Percentiles rank a stretch among this genome's conserved stretches.
Conservation (phyloP, 148 eudicot species). For the Rhododendron williamsianum region DNA sequence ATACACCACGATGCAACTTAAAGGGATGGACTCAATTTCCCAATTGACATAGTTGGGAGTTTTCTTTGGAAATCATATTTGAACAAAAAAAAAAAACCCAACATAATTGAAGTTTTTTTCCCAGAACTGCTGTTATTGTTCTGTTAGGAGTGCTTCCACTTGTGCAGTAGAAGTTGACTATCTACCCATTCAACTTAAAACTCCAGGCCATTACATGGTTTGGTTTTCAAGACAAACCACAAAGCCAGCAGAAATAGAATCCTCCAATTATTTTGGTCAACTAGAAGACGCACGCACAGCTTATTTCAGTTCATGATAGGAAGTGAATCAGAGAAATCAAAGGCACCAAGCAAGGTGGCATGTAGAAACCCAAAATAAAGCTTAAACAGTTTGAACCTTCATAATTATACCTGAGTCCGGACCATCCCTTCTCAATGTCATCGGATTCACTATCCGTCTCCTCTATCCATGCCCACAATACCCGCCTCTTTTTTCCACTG, state of each 20-base stretch:
- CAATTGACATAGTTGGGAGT: not conserved
- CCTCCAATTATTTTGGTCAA: not conserved
- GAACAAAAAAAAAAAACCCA: too few relatives aligned
- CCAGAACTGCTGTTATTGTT: not conserved
- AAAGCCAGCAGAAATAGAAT: not conserved
- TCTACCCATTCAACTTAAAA: not conserved
- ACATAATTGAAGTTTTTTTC: not conserved
- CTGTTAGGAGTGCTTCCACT: not conserved
- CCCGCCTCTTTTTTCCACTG: slow-evolving; percentile 13
- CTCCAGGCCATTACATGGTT: not conserved
- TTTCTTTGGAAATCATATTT: too few relatives aligned
- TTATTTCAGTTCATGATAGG: not conserved
- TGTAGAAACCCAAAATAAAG: not conserved
- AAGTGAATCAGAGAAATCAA: not conserved
- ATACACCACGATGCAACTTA: not conserved
- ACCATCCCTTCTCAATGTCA: slow-evolving; percentile 28
- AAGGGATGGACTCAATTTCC: not conserved
- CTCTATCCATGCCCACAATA: slow-evolving; percentile 25
- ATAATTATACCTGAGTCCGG: slow-evolving; percentile 22
- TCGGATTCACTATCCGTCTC: slow-evolving; percentile 15
- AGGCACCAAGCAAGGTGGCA: too few relatives aligned
- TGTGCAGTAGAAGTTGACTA: not conserved
- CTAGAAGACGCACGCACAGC: not conserved
- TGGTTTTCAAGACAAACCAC: not conserved
- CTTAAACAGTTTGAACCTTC: not conserved